phyloP scores from a whole-genome alignment of 305 asterid species.

The Solanum hybrid region DNA sequence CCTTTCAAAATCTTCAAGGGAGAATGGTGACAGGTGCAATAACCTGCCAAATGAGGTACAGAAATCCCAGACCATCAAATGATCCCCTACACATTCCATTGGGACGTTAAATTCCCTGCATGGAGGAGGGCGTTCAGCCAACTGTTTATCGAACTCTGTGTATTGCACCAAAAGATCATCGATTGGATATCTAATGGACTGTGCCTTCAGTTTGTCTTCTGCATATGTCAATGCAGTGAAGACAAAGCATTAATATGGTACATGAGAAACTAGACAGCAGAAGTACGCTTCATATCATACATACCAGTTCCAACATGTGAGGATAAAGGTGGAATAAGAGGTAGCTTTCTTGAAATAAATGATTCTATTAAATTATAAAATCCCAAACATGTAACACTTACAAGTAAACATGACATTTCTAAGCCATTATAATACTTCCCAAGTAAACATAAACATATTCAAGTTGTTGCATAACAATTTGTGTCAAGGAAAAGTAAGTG shows the following conservation, averaged over 20 bases:
- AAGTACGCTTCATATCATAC: background rate
- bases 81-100: slow-evolving; percentile 76
- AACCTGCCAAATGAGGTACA: slow-evolving; percentile 69
- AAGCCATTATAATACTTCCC: background rate
- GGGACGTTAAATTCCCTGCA: slow-evolving; percentile 65
- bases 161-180: slow-evolving; percentile 76
- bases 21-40: slow-evolving; percentile 64
- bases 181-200: slow-evolving; percentile 56
- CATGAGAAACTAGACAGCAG: background rate
- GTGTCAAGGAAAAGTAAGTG: background rate
- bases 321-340: background rate
- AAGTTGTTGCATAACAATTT: background rate
- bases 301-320: background rate
- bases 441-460: background rate
- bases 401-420: background rate
- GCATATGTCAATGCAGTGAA: slow-evolving; percentile 17
- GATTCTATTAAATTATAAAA: background rate
- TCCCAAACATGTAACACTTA: background rate
- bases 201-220: slow-evolving; percentile 41
- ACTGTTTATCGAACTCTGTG: slow-evolving; percentile 49
- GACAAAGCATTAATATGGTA: background rate
- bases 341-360: background rate
- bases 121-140: slow-evolving; percentile 54
- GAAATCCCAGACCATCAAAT: slow-evolving; percentile 92
- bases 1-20: slow-evolving; percentile 86